Base-by-base conservation (phyloP, 1,284 basidiomycete species). In the Inonotus hispidus region DNA sequence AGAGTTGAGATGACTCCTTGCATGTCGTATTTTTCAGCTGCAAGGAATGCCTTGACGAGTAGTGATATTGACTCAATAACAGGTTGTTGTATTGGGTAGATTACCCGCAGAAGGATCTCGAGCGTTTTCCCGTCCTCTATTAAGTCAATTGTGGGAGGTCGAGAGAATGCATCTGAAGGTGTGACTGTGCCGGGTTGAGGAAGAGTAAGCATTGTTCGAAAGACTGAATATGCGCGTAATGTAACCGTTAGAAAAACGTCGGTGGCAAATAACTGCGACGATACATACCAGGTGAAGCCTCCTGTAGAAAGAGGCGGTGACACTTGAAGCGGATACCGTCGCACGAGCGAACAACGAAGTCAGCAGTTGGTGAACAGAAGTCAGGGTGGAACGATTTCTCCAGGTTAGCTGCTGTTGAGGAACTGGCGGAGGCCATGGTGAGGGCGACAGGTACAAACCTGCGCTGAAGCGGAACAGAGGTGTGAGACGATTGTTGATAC, bases 11-110 rank as follows among this genome's bases (percentile, higher is more conserved):
- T 59, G 29, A 63, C 58, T 3, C 61, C 61, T 55, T 50, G 50
- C 61, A 63, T 63, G n/a, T 63, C 61, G 38, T 63, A 63, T 37
- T 63, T 63, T 45, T 63, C 61, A 10, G 61, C 61, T 13, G 58
- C 61, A 21, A 59, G 53, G 47, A 63, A 59, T 53, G 58, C 45
- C 25, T 50, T 43, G 11, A 53, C 41, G 25, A 63, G 61, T 4
- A 43, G n/a, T 29, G 23, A n/a, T n/a, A 59, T 59, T 35, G 50
- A 38, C 2, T 63, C 61, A 41, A 63, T 63, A n/a, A n/a, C 21
- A 3, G 61, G 61, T 21, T 63, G 61, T 11, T n/a, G 39, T 21
- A 55, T 56, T 23, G 61, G 61, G 43, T 63, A 63, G 5, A 63
- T 63, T 14, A 59, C 47, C 13, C 61, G 57, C 13, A 63, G 43